Conservation (phyloP, 768 basidiomycete species). For the Hortiboletus flavorubellus region DNA sequence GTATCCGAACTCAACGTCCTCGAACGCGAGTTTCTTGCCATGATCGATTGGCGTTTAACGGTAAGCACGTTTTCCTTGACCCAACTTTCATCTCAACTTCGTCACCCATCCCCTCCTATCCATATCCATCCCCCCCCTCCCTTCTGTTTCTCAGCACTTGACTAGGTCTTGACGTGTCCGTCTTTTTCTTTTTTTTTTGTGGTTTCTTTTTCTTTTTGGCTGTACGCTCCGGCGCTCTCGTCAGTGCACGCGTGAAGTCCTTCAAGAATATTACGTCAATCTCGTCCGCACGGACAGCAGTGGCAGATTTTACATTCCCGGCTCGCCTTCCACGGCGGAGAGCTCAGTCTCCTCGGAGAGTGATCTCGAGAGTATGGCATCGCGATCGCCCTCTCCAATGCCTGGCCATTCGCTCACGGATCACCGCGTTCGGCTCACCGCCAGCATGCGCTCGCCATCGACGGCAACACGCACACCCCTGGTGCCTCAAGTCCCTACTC, state of each 20-base stretch:
- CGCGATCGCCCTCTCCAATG: constrained; percentile 51
- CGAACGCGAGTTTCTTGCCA: constrained; percentile 88
- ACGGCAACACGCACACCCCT: constrained; percentile 39
- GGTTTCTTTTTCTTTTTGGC: neutral
- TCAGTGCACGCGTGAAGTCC: constrained; percentile 85
- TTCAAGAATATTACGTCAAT: constrained; percentile 93
- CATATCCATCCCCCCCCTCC: neutral
- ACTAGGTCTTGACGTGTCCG: constrained; percentile 20
- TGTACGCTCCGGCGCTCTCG: constrained; percentile 4
- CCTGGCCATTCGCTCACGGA: constrained; percentile 20
- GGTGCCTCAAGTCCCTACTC: constrained; percentile 56
- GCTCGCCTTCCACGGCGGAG: constrained; percentile 40
- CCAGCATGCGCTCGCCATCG: constrained; percentile 22
- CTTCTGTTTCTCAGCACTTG: constrained; percentile 5
- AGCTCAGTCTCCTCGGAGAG: constrained; percentile 47
- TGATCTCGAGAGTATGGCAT: constrained; percentile 51
- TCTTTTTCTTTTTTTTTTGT: constrained; percentile 4
- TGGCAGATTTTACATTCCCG: constrained; percentile 52
- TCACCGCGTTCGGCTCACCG: constrained; percentile 25
- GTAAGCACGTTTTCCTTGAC: constrained; percentile 53
- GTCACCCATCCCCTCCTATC: constrained; percentile 9
- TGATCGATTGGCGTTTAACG: constrained; percentile 93
- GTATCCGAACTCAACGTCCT: constrained; percentile 89
- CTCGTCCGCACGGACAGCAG: constrained; percentile 82
- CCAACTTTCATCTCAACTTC: constrained; percentile 5